Conservation (phyloP, 768 basidiomycete genomes). For the Coprinopsis strossmayeri region DNA sequence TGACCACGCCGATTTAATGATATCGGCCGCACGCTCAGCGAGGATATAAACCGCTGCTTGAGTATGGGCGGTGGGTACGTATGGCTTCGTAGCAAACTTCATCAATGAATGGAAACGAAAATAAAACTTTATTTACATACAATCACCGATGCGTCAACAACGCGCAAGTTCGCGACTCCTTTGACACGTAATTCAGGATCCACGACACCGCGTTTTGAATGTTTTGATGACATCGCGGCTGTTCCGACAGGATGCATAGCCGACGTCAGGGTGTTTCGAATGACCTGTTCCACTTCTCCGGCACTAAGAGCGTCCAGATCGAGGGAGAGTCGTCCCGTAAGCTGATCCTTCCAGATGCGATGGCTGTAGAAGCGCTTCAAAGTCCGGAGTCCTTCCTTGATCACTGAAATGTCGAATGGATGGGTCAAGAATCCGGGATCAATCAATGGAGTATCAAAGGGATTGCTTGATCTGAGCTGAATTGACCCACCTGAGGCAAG, state of each 20-base stretch:
- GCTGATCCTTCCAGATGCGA: constrained; percentile 3
- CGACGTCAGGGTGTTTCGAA: constrained; percentile 16
- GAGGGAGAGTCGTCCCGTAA: not conserved
- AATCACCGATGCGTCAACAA: no score
- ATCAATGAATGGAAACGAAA: no score
- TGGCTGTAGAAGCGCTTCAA: constrained; percentile 7
- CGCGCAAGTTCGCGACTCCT: no score
- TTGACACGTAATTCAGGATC: constrained; percentile 32
- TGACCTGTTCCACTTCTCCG: constrained; percentile 9
- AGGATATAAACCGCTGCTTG: no score
- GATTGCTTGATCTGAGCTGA: not conserved
- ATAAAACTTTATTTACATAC: no score
- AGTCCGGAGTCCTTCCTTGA: constrained; percentile 11
- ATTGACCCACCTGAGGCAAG: not conserved
- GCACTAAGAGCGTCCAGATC: constrained; percentile 2
- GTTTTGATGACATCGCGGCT: constrained; percentile 23
- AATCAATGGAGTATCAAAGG: constrained; percentile 1
- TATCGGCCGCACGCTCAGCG: no score
- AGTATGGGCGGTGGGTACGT: no score
- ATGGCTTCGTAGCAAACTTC: no score
- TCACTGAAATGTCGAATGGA: constrained; percentile 8
- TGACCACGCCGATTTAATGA: no score
- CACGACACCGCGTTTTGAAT: constrained; percentile 25
- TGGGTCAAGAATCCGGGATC: constrained; percentile 6
- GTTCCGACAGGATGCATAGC: constrained; percentile 26